phyloP scores from a whole-genome alignment of 2,329 filamentous ascomycete species.

The Beauveria sp. region DNA sequence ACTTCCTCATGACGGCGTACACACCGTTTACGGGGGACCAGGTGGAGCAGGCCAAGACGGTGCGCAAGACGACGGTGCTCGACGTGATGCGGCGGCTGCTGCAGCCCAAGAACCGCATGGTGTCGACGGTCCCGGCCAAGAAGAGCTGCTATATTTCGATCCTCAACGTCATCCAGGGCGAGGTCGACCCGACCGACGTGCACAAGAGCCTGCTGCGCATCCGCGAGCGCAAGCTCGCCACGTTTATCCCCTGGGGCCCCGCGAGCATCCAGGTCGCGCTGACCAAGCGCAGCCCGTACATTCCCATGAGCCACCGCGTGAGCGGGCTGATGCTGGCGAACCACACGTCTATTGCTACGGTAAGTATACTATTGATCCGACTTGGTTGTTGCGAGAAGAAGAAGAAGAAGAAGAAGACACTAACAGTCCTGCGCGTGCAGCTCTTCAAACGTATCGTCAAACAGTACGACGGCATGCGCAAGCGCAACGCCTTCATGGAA shows the following conservation, averaged over 20 bases:
- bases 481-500: constrained; percentile 94
- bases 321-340: constrained; percentile 97
- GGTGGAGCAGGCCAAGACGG: constrained; percentile 93
- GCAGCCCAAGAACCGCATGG: constrained; percentile 99
- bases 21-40: constrained; percentile 96
- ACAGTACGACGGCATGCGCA: constrained; percentile 90
- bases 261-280: constrained; percentile 96
- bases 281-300: constrained; percentile 93
- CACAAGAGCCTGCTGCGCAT: constrained; percentile 97
- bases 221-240: constrained; percentile 84
- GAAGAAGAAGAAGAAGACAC: no score
- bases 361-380: constrained; percentile 29
- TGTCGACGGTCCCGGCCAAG: constrained; percentile 89
- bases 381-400: no score
- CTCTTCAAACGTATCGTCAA: constrained; percentile 90
- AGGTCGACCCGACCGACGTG: constrained; percentile 95
- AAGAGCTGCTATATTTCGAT: constrained; percentile 99
- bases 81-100: constrained; percentile 94
- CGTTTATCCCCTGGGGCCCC: constrained; percentile 97
- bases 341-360: constrained; percentile 91
- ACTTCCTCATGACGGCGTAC: constrained; percentile 98
- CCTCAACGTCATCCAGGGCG: constrained; percentile 96
- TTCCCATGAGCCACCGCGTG: constrained; percentile 87
- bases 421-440: constrained; percentile 23
- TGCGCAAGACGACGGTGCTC: constrained; percentile 94